Conservation (phyloP, 1,284 basidiomycete species). For the Peniophora sp. region DNA sequence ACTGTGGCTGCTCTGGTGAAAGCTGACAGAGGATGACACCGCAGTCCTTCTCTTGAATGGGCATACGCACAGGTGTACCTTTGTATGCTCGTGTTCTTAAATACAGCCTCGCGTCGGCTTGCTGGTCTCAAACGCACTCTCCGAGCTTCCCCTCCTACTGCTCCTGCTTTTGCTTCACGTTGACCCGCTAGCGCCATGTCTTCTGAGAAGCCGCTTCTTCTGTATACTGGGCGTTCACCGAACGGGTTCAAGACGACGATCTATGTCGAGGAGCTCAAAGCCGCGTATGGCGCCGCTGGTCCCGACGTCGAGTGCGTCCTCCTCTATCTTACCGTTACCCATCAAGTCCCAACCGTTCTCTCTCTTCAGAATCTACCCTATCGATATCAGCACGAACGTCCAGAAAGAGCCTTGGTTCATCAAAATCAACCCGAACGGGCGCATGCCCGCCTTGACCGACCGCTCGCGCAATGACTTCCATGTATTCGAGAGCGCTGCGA, state of each 20-base stretch:
- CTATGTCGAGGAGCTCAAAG: conserved; percentile 37
- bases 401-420: conserved; percentile 51
- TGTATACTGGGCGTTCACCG: conserved; percentile 9
- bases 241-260: conserved; percentile 22
- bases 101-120: no score
- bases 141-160: no score
- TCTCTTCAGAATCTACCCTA: conserved; percentile 21
- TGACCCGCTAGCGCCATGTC: not conserved
- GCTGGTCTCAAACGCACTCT: no score
- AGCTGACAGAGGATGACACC: no score
- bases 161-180: no score
- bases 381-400: conserved; percentile 33
- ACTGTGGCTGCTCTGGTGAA: no score
- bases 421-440: conserved; percentile 51
- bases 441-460: conserved; percentile 44
- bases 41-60: no score
- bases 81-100: no score
- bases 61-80: no score
- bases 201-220: conserved; percentile 5
- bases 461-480: conserved; percentile 3
- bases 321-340: not conserved
- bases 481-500: conserved; percentile 50
- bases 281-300: conserved; percentile 36
- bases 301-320: conserved; percentile 28
- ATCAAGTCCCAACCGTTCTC: conserved; percentile 6